Evolutionary conservation across 345 rosid genomes (phyloP).

Genomic region (Eucalyptus pumila): DNA sequence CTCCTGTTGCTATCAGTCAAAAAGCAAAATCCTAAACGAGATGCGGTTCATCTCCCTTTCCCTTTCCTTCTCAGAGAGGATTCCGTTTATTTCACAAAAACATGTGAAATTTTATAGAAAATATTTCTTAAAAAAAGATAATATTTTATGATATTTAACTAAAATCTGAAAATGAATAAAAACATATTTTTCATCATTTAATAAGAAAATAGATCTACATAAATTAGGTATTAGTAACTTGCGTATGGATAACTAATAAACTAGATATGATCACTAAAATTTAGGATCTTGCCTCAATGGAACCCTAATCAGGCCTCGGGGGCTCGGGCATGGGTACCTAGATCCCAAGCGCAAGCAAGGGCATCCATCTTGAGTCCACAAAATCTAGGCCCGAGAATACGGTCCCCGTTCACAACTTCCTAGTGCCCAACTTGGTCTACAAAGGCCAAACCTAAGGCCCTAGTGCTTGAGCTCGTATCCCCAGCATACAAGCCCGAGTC

Average conservation of each 20-base stretch:
- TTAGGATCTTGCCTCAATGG: background rate
- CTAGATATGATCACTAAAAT: accelerated
- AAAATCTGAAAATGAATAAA: too few species aligned
- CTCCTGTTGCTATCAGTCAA: background rate
- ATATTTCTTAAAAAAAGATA: too few species aligned
- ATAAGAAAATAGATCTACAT: background rate
- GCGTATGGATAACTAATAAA: too few species aligned
- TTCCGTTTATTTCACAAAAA: background rate
- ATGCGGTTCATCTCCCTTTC: background rate
- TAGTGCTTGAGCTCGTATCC: background rate
- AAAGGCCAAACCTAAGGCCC: background rate
- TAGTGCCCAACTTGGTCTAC: background rate
- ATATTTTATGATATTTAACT: too few species aligned
- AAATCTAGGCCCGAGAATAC: background rate
- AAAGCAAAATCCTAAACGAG: background rate
- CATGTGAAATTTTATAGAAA: background rate
- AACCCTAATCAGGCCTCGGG: accelerated
- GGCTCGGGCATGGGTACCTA: background rate
- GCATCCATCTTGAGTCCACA: background rate
- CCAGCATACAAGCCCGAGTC: background rate
- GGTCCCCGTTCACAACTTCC: accelerated
- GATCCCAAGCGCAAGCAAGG: background rate
- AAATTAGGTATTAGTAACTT: accelerated
- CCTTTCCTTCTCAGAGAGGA: accelerated
- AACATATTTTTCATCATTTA: background rate